A percentile compares a stretch with the other conserved stretches of the same genome.
Conservation (phyloP, 2,329 filamentous ascomycete species). For the Grosmannia penicillata region DNA sequence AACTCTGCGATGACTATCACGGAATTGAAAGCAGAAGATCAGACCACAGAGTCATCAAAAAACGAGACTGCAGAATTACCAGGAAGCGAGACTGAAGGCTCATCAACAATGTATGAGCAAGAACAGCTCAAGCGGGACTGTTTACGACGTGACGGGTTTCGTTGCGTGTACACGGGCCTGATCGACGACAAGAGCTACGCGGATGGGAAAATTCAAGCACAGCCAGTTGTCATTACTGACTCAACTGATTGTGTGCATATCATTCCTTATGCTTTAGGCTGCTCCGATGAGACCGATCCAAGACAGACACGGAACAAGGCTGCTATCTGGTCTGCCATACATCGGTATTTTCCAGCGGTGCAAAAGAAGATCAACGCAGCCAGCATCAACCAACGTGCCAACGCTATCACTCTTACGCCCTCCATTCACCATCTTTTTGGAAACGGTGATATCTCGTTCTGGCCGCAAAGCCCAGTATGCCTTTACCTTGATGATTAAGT, state of each 20-base stretch:
- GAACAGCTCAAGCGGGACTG: too few relatives aligned
- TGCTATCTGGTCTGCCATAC: conserved; percentile 1
- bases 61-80: too few relatives aligned
- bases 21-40: too few relatives aligned
- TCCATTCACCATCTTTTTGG: not conserved
- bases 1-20: too few relatives aligned
- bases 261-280: conserved; percentile 1
- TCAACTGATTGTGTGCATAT: conserved; percentile 4
- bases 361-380: conserved; percentile 1
- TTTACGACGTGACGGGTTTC: too few relatives aligned
- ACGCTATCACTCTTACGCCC: not conserved
- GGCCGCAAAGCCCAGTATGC: not conserved
- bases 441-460: not conserved
- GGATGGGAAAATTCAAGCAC: too few relatives aligned
- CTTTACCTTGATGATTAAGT: not conserved
- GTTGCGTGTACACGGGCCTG: too few relatives aligned
- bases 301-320: conserved; percentile 1
- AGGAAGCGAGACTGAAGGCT: too few relatives aligned
- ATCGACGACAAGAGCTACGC: too few relatives aligned
- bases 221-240: not conserved
- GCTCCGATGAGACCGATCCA: not conserved
- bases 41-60: too few relatives aligned
- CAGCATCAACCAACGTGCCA: conserved; percentile 4
- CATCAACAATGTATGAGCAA: too few relatives aligned
- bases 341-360: conserved; percentile 6